Conservation (phyloP, 2,329 filamentous ascomycete genomes). For the Venturia nashicola region DNA sequence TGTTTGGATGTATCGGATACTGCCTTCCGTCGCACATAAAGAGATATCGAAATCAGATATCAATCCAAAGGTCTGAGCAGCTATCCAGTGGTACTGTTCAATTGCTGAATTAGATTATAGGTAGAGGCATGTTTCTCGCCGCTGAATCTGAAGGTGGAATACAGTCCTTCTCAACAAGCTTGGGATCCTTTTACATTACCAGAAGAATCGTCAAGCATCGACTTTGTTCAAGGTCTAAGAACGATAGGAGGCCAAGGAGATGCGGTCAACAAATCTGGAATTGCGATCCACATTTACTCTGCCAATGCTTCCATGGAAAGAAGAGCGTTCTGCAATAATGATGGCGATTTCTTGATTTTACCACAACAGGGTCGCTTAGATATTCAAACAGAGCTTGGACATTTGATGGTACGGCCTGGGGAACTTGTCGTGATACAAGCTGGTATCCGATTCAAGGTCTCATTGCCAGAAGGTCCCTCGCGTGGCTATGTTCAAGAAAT, state of each 20-base stretch:
- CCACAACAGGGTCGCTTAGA: conserved; percentile 12
- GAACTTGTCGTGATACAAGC: conserved; percentile 13
- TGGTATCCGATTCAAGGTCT: conserved; percentile 12
- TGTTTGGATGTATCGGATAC: conserved; percentile 23
- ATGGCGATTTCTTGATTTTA: conserved; percentile 12
- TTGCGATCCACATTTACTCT: conserved; percentile 15
- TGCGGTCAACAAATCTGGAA: conserved; percentile 12
- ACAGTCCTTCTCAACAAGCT: conserved; percentile 25
- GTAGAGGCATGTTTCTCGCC: conserved; percentile 24
- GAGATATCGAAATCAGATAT: conserved; percentile 23
- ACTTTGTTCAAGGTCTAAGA: conserved; percentile 15
- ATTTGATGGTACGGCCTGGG: conserved; percentile 12
- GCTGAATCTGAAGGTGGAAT: conserved; percentile 22
- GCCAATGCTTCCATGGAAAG: conserved; percentile 14
- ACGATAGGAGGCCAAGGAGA: conserved; percentile 16
- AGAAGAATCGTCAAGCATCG: conserved; percentile 7
- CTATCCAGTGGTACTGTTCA: background rate
- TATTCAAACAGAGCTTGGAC: conserved; percentile 13
- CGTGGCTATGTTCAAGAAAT: conserved; percentile 13
- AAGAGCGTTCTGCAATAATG: conserved; percentile 12
- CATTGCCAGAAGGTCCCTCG: conserved; percentile 11
- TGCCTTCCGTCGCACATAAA: conserved; percentile 26
- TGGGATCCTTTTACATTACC: conserved; percentile 26
- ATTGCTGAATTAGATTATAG: conserved; percentile 11
- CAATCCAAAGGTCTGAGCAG: conserved; percentile 16